Evolutionary conservation across 2,329 filamentous ascomycete genomes (phyloP).

Genomic region (Verticillium klebahnii): DNA sequence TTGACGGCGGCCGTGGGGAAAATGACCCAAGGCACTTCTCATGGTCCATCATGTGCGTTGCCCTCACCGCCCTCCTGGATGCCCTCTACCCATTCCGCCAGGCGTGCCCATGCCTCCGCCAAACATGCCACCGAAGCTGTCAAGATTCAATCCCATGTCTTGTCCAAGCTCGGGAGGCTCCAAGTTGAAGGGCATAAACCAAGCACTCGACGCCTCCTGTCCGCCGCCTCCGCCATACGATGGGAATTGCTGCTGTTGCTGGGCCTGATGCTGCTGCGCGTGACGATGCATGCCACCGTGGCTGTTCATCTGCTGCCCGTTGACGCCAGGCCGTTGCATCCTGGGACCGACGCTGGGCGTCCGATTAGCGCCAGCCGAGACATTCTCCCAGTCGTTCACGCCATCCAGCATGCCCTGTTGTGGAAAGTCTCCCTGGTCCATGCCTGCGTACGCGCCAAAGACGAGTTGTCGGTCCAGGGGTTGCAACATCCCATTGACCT

Average conservation of each 20-base stretch:
- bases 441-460: constrained; percentile 62
- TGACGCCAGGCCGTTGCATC: neutral
- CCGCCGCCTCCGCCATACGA: constrained; percentile 14
- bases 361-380: constrained; percentile 24
- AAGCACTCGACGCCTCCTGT: constrained; percentile 60
- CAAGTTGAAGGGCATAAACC: constrained; percentile 93
- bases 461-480: constrained; percentile 73
- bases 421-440: constrained; percentile 27
- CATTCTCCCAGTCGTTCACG: constrained; percentile 36
- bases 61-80: neutral
- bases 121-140: constrained; percentile 47
- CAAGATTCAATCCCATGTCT: constrained; percentile 40
- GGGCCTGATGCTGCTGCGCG: neutral
- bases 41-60: neutral
- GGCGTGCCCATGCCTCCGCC: constrained; percentile 15
- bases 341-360: constrained; percentile 10
- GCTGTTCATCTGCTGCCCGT: neutral
- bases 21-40: neutral
- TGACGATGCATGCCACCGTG: neutral
- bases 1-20: neutral
- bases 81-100: constrained; percentile 17
- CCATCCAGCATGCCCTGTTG: constrained; percentile 29
- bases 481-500: constrained; percentile 50
- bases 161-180: constrained; percentile 64
- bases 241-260: neutral